Evolutionary conservation across 2,329 filamentous ascomycete genomes (phyloP).

Genomic region (Pezicula radicicola): DNA sequence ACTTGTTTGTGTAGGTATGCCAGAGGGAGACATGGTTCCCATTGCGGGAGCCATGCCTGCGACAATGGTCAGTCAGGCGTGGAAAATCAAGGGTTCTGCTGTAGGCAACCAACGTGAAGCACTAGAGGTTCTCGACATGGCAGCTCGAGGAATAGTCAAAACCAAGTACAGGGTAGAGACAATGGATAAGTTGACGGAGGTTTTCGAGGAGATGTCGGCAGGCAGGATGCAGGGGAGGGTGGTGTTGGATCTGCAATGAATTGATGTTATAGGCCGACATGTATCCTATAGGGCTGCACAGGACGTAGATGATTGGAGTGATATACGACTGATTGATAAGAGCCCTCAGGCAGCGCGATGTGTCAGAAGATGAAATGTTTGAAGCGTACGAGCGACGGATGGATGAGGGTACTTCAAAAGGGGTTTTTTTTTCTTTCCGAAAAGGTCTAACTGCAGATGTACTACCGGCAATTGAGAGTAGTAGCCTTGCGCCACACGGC

Average conservation of each 20-base stretch:
- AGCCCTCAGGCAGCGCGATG: no score
- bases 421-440: no score
- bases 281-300: no score
- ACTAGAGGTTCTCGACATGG: slow-evolving; percentile 44
- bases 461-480: no score
- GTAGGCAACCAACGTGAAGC: slow-evolving; percentile 50
- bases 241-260: slow-evolving; percentile 38
- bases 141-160: slow-evolving; percentile 43
- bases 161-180: slow-evolving; percentile 41
- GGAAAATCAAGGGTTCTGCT: slow-evolving; percentile 44
- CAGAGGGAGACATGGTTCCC: slow-evolving; percentile 39
- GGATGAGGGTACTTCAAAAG: no score
- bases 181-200: slow-evolving; percentile 41
- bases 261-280: background rate
- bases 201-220: slow-evolving; percentile 42
- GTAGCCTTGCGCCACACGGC: no score
- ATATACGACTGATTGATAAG: no score
- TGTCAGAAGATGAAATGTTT: no score
- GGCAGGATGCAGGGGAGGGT: slow-evolving; percentile 42
- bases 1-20: slow-evolving; percentile 49
- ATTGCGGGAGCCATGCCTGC: slow-evolving; percentile 42
- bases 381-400: no score
- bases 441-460: no score
- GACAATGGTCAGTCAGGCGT: slow-evolving; percentile 36
- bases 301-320: no score